Conservation (phyloP, 768 basidiomycete genomes). For the Lactifluus piperatus region DNA sequence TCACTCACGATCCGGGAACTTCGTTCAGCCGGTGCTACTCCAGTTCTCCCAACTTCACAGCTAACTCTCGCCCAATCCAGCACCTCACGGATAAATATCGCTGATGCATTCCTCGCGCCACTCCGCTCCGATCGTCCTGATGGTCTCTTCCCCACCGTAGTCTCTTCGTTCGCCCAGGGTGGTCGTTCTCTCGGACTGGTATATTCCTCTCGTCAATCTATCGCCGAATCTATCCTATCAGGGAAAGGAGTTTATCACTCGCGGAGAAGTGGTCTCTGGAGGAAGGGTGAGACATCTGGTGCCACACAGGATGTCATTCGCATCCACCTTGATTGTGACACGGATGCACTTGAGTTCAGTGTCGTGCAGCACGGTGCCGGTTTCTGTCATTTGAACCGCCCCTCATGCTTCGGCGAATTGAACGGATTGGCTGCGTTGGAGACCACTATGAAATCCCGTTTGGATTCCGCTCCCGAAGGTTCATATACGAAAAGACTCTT, state of each 20-base stretch:
- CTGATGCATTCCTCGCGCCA: conserved; percentile 79
- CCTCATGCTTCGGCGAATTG: conserved; percentile 82
- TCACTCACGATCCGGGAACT: conserved; percentile 53
- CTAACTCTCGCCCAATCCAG: conserved; percentile 54
- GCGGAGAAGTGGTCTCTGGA: conserved; percentile 91
- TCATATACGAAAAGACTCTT: conserved; percentile 90
- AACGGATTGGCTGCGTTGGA: conserved; percentile 80
- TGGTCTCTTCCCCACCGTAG: conserved; percentile 88
- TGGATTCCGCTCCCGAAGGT: conserved; percentile 72
- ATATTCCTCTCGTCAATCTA: conserved; percentile 84
- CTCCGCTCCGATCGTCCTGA: conserved; percentile 82
- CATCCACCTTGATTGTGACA: conserved; percentile 87
- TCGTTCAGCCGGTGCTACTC: conserved; percentile 46
- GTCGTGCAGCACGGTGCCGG: conserved; percentile 86
- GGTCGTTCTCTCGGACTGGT: conserved; percentile 84
- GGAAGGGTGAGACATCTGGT: conserved; percentile 94
- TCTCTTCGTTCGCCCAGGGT: conserved; percentile 58
- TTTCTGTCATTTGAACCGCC: conserved; percentile 85
- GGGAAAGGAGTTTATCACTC: conserved; percentile 96
- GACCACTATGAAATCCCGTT: conserved; percentile 61
- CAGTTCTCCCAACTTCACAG: conserved; percentile 64
- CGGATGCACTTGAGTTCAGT: conserved; percentile 83
- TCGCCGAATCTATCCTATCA: conserved; percentile 78
- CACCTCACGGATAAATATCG: conserved; percentile 54
- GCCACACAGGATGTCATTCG: conserved; percentile 81